Base-by-base conservation (phyloP, 768 basidiomycete species). In the Cystoderma amianthinum region DNA sequence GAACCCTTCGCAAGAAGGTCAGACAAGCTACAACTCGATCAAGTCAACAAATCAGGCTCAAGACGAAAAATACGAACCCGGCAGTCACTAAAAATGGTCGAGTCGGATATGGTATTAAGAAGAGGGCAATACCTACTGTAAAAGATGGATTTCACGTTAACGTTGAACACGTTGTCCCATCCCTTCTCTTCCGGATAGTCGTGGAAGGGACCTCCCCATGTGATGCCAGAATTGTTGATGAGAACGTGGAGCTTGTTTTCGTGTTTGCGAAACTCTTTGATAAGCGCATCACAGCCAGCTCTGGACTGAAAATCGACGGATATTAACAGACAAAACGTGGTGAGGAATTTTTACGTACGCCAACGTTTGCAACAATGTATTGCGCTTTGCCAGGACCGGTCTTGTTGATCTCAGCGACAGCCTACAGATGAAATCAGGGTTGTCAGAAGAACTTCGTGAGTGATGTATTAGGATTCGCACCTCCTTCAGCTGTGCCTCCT, bases 141-240 rank as follows among this genome's bases (percentile, higher is more conserved):
- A 51, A 87, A 92, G 32, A 85, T 68, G 44, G 80, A 79, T 65
- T 92, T 93, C 39, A 93, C 87, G 53, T 93, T 93, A 25, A 91
- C 76, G 16, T 77, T 75, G 56, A 91, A 74, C 28, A 92, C 68
- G 24, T 82, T 80, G 48, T 92, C 88, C 90, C 90, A 92, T 1
- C 90, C 89, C 48, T 80, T 80, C 49, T 78, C 78, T 59, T 91
- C 88, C 0, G 87, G 86, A 46, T 85, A 76, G 48, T 81, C 69
- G 7, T 74, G 64, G 55, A 71, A 86, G 0, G 78, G 69, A 5
- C 81, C 78, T 13, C 85, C 87, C 88, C 87, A 90, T 13, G 83
- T 72, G 19, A 77, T 78, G 5, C 88, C 89, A 6, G 83, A 83
- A 60, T 90, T 91, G 60, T 89, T 91, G 33, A 92, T 75, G 4